Evolutionary conservation across 2,329 filamentous ascomycete genomes (phyloP), one percentile per base, ranked within the genome.

Genomic region (Uncinocarpus reesii): DNA sequence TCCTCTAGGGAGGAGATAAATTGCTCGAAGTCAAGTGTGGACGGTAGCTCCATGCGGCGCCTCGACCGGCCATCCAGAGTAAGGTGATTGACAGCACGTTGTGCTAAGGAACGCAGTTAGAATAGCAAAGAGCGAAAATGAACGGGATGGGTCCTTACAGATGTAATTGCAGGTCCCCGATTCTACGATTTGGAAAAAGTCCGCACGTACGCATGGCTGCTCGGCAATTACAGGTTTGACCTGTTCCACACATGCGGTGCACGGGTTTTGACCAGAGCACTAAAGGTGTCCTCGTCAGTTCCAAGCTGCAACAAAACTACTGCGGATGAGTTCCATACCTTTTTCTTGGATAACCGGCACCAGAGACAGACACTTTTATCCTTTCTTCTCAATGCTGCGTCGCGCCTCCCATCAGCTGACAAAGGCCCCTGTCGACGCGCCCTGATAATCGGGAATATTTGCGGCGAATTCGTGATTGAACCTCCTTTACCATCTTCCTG

Each of bases 91-190:
- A 70, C 59, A 26, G 65, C 66, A 54, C 64, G 64, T 63, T 70
- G 66, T 51, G 68, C 66, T 69, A 35, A 16, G 47, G 23, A 24
- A 13, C 24, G 20, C 18, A 11, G 26, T 51, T 11, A 52, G 48
- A 20, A 15, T 26, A 41, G 18, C 13, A 23, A 23, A 41, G n/a
- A 1, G 10, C 7, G 40, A 29, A 34, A 7, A 18, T 24, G 8
- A 24, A 32, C 15, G 16, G 13, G 16, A 8, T 40, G 10, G 3
- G 21, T 21, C 53, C 65, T 47, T 61, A 71, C 68, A 71, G 42
- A 71, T 65, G 49, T 69, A 70, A 49, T 71, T 71, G 56, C 66
- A 70, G 3, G 67, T 68, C 34, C 67, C 68, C 34, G 64, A 66
- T 50, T 69, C 65, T 20, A 71, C 65, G 44, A 71, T 66, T 44